Evolutionary conservation across 2,329 filamentous ascomycete genomes (phyloP).

Genomic region (Cercospora sp.): DNA sequence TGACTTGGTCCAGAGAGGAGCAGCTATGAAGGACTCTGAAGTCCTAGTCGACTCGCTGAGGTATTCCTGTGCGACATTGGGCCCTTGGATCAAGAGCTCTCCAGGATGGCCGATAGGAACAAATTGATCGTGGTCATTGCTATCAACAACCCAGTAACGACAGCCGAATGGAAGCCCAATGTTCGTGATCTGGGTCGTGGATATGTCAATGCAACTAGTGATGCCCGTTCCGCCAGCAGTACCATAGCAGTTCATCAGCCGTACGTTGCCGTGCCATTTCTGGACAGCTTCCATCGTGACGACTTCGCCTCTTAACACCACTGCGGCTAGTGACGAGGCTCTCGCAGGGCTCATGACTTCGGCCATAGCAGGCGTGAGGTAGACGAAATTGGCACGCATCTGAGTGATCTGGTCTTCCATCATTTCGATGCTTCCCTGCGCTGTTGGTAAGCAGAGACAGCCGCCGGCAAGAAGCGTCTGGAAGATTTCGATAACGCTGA

Average conservation of each 20-base stretch:
- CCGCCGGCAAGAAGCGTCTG: conserved; percentile 18
- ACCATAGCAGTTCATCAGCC: background rate
- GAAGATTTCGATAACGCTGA: conserved; percentile 5
- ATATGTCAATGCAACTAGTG: background rate
- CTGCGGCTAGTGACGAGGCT: background rate
- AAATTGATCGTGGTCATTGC: background rate
- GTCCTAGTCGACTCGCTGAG: background rate
- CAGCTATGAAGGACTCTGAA: background rate
- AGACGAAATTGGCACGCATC: background rate
- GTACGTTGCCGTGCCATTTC: background rate
- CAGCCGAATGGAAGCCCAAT: background rate
- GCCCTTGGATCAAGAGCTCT: background rate
- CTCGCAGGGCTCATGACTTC: background rate
- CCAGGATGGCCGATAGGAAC: background rate
- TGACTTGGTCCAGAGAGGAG: background rate
- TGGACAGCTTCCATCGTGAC: background rate
- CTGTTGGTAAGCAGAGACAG: conserved; percentile 17
- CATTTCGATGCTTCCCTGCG: conserved; percentile 24
- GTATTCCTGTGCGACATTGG: background rate
- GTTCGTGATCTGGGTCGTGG: background rate
- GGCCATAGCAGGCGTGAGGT: background rate
- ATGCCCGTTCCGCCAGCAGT: background rate
- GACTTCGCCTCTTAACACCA: background rate
- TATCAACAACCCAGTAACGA: background rate
- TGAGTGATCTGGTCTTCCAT: background rate